Base-by-base conservation (phyloP, 2,329 filamentous ascomycete species). In the Fusarium nygamai region DNA sequence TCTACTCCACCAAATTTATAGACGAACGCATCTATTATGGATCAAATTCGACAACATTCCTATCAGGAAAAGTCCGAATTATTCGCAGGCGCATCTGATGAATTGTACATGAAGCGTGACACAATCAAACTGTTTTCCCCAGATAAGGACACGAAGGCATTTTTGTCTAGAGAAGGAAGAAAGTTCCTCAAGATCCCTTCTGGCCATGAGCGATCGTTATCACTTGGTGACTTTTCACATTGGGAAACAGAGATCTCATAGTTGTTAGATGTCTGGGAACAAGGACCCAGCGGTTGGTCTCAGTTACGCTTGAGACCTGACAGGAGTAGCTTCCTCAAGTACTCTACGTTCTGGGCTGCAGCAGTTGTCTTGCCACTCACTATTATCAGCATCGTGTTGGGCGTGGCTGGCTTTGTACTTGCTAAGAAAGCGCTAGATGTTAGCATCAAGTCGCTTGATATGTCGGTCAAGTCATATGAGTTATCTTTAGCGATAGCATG, bases 91-190 rank as follows among this genome's bases (percentile, higher is more conserved):
- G 19, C 41, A 1, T 63, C 51, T 0, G 17, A 27, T 9, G 29
- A 29, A 22, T 66, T 3, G 3, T 27, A 1, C 11, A 5, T 4
- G 58, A 66, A 8, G 63, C 63, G 19, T 4, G 63, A 62, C 16
- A 62, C 58, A 1, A 41, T 66, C 12, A 62, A 53, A 20, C n/a
- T 66, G 2, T n/a, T 66, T 1, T 66, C 56, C 17, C 63, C 63
- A 2, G 51, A 58, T 7, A 48, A 41, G n/a, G 34, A 48, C 4
- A 58, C 61, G 0, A 58, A 33, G 8, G 17, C 16, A 14, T 58
- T 64, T 2, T 17, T 64, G 13, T 33, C 34, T 0, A n/a, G 19
- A 6, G 27, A 48, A 27, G 34, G 12, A 17, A 47, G 61, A 16
- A 22, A 27, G 3, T 50, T 64, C 11, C 9, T 58, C 12, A 58